Conservation (phyloP, 495 filamentous ascomycete genomes). For the Penicillium subrubescens region DNA sequence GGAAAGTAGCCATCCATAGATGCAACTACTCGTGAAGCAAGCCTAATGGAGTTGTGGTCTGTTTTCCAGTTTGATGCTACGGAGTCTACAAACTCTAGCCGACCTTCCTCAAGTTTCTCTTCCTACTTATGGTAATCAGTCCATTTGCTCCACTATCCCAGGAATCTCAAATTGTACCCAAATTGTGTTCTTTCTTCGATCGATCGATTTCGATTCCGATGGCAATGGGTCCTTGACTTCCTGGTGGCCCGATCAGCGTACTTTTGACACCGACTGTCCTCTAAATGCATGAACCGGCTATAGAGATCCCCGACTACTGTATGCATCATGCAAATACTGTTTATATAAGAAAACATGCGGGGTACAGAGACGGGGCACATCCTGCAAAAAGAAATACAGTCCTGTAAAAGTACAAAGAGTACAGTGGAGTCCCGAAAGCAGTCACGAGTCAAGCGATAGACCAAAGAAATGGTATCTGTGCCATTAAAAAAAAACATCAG, state of each 20-base stretch:
- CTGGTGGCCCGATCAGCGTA: constrained; percentile 1
- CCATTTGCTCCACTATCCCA: constrained; percentile 2
- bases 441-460: no score
- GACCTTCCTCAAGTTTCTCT: background rate
- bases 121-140: background rate
- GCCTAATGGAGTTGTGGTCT: background rate
- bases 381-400: background rate
- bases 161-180: constrained; percentile 9
- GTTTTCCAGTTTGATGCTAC: background rate
- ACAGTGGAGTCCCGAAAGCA: no score
- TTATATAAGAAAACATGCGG: background rate
- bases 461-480: no score
- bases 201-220: constrained; percentile 26
- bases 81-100: background rate
- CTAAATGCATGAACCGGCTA: background rate
- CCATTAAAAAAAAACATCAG: no score
- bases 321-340: background rate
- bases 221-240: constrained; percentile 1
- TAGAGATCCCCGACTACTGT: background rate
- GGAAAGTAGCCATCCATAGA: background rate
- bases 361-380: background rate
- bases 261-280: background rate
- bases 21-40: background rate
- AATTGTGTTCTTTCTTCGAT: constrained; percentile 12
- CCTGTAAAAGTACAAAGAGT: background rate